Evolutionary conservation across 257 asterid genomes (phyloP).

Genomic region (Nicotiana obtusifolia): DNA sequence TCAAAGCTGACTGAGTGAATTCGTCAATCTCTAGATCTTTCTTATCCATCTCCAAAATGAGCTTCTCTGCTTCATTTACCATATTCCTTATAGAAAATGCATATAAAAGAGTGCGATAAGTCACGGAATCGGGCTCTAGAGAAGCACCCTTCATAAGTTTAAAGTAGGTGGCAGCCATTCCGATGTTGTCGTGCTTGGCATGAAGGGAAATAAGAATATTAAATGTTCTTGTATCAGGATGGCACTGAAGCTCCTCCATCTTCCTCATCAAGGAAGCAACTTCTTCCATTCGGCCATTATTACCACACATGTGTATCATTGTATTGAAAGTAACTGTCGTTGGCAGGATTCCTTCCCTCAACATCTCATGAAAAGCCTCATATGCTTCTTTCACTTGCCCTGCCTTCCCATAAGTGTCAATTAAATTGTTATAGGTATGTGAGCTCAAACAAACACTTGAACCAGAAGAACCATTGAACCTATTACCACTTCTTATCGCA

Average conservation of each 20-base stretch:
- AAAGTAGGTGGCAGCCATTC: conserved; percentile 55
- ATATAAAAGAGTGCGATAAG: conserved; percentile 81
- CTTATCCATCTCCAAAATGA: conserved; percentile 71
- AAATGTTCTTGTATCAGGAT: conserved; percentile 77
- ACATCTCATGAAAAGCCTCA: conserved; percentile 62
- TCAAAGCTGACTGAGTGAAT: conserved; percentile 77
- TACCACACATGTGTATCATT: conserved; percentile 90
- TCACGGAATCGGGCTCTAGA: conserved; percentile 76
- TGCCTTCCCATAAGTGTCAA: conserved; percentile 89
- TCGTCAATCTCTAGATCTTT: conserved; percentile 69
- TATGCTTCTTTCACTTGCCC: conserved; percentile 75
- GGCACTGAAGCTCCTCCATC: conserved; percentile 64
- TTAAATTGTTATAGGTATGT: conserved; percentile 68
- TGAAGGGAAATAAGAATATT: conserved; percentile 79
- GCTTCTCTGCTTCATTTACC: conserved; percentile 75
- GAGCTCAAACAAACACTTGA: conserved; percentile 40
- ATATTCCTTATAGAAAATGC: conserved; percentile 77
- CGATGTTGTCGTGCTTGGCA: conserved; percentile 66
- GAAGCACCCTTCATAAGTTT: conserved; percentile 68
- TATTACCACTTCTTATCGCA: conserved; percentile 15
- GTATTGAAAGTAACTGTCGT: conserved; percentile 85
- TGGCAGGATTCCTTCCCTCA: conserved; percentile 56
- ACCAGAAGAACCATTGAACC: conserved; percentile 22
- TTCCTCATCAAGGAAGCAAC: conserved; percentile 51
- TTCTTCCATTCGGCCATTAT: conserved; percentile 55